Evolutionary conservation across 441 rosid genomes (phyloP), one percentile per base, ranked within the genome.

Genomic region (Macaranga tanarius): DNA sequence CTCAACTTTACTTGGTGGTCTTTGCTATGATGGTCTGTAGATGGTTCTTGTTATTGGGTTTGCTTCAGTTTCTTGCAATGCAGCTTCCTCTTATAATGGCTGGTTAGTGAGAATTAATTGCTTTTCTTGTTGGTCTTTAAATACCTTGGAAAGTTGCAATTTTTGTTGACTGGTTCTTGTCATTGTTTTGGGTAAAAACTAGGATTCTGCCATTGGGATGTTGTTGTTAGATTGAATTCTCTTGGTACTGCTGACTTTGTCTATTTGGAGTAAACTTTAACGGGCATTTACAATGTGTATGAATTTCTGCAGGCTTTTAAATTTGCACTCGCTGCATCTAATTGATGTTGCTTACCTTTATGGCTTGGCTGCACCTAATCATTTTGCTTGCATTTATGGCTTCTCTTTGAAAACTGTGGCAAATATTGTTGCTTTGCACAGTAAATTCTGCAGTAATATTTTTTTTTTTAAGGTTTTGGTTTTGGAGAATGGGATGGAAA

Each of bases 31-130:
- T 67, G 83, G 71, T 76, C 71, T 73, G 58, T 59, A 65, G 82
- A 65, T 70, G 61, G 74, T 73, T 72, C 64, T 71, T 84, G 65
- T 70, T 87, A 76, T 54, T 88, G 80, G 84, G 87, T 80, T 76
- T 86, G 48, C 70, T 82, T 72, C 80, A 84, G 26, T 86, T 87
- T 74, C 79, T 84, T 70, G 77, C 77, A 64, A 75, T 79, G 75
- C 90, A 82, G 84, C 84, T 87, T 59, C 88, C 89, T 60, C 69
- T 79, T 34, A 54, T 74, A 68, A 52, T 83, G 82, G 92, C 88
- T 77, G 95, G 95, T 90, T 82, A 51, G 83, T 72, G 2, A 51
- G 23, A 52, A 34, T 40, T 61, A 7, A 19, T 55, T 70, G 3
- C 31, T n/a, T 61, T 25, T 40, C 23, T 20, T 28, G 12, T 44